Percentiles rank a stretch among this genome's conserved stretches.
Conservation (phyloP, 352 stramenopile genomes). For the Pythium pectinolyticum region DNA sequence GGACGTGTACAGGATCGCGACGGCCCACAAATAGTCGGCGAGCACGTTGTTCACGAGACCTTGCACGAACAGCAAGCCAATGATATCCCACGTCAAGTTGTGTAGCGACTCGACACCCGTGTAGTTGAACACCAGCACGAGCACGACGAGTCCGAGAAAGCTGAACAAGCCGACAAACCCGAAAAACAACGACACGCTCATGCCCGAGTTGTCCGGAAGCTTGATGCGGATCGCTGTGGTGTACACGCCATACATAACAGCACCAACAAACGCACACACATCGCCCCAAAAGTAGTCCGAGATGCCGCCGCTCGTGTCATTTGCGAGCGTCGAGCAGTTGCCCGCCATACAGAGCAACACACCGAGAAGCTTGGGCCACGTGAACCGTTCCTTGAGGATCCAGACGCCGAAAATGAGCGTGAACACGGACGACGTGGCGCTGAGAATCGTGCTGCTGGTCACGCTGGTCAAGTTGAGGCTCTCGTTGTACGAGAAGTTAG, state of each 20-base stretch:
- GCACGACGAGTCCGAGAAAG: slow-evolving; percentile 69
- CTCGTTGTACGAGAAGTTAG: slow-evolving; percentile 94
- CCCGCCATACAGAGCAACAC: slow-evolving; percentile 87
- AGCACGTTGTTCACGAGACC: slow-evolving; percentile 95
- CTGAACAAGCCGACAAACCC: slow-evolving; percentile 93
- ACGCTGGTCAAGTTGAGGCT: slow-evolving; percentile 91
- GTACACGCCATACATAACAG: slow-evolving; percentile 94
- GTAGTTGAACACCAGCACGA: slow-evolving; percentile 70
- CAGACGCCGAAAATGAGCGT: slow-evolving; percentile 90
- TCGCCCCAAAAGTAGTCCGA: slow-evolving; percentile 57
- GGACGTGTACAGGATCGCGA: slow-evolving; percentile 93
- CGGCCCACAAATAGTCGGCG: slow-evolving; percentile 94
- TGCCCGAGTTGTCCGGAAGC: slow-evolving; percentile 79
- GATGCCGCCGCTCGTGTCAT: slow-evolving; percentile 49
- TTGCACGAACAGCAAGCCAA: slow-evolving; percentile 85
- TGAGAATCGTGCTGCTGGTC: slow-evolving; percentile 95
- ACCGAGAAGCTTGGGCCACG: slow-evolving; percentile 76
- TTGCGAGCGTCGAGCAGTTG: slow-evolving; percentile 83
- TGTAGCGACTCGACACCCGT: slow-evolving; percentile 60
- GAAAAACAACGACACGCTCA: slow-evolving; percentile 93
- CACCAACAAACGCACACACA: slow-evolving; percentile 64
- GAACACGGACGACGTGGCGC: slow-evolving; percentile 92
- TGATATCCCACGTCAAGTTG: slow-evolving; percentile 69
- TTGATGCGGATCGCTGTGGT: slow-evolving; percentile 80
- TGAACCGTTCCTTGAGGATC: slow-evolving; percentile 80